Percentiles rank a stretch among this genome's conserved stretches.
These are phyloP conservation scores for Microbotryum saponariae DNA, from an alignment of 1,284 basidiomycete species.

Conservation along the genomic window DNA sequence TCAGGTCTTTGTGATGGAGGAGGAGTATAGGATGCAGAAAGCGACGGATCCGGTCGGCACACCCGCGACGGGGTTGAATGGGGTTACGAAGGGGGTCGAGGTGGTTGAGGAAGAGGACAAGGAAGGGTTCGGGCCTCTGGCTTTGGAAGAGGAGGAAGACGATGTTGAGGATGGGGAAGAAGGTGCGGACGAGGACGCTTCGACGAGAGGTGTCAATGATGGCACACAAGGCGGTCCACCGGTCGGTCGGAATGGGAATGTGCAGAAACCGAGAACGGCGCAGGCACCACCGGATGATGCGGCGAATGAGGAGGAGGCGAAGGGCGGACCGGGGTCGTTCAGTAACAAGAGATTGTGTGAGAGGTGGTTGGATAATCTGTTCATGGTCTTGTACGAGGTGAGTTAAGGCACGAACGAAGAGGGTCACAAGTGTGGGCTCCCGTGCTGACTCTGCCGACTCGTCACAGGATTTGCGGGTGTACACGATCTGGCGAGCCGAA, in stretches of 20 bases:
- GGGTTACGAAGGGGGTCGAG: constrained; percentile 41
- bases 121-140: constrained; percentile 51
- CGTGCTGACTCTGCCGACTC: too few species aligned
- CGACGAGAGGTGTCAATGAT: constrained; percentile 50
- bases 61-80: constrained; percentile 59
- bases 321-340: constrained; percentile 59
- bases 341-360: constrained; percentile 95
- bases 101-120: constrained; percentile 30
- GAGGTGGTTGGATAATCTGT: constrained; percentile 95
- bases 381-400: constrained; percentile 97
- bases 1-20: constrained; percentile 97
- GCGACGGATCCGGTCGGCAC: constrained; percentile 30
- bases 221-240: constrained; percentile 13
- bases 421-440: neutral
- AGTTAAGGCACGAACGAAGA: constrained; percentile 22
- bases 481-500: constrained; percentile 98
- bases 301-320: constrained; percentile 17
- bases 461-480: constrained; percentile 81
- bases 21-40: constrained; percentile 74
- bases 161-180: constrained; percentile 56
- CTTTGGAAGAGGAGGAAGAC: constrained; percentile 37
- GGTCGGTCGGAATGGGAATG: constrained; percentile 32
- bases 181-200: constrained; percentile 62
- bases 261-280: constrained; percentile 42
- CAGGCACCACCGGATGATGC: constrained; percentile 29